These are phyloP conservation scores for Haplosporangium gracile DNA, from an alignment of 192 early-diverging fungal species.

Conservation along the genomic window DNA sequence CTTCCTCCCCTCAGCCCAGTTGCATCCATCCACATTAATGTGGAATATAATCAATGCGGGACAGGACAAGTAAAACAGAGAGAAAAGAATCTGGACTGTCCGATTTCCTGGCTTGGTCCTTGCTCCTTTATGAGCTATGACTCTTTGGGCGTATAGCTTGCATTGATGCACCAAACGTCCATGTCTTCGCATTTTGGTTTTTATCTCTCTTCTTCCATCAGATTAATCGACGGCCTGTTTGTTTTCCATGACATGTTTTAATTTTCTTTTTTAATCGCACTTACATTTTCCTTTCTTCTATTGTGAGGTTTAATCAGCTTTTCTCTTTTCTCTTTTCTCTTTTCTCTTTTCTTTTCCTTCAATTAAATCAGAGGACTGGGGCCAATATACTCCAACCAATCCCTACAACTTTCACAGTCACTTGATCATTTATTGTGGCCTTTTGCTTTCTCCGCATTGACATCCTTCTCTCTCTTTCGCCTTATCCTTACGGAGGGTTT, in stretches of 20 bases:
- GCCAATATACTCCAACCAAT: neutral
- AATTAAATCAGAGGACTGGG: too few relatives aligned
- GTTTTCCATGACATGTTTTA: neutral
- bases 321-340: neutral
- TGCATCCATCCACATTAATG: neutral
- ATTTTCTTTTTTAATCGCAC: neutral
- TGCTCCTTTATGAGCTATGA: neutral
- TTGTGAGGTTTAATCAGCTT: neutral
- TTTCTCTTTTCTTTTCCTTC: neutral
- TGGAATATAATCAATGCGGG: neutral
- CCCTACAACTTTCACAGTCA: neutral
- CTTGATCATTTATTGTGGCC: neutral
- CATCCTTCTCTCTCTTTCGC: neutral
- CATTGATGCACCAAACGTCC: neutral
- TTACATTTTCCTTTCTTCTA: neutral
- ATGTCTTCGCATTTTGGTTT: neutral
- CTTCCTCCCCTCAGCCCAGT: neutral
- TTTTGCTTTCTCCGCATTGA: neutral
- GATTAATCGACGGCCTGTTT: too few relatives aligned
- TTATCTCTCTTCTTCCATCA: neutral
- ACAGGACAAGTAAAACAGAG: neutral
- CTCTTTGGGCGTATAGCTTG: neutral
- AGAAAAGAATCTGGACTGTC: constrained; percentile 1
- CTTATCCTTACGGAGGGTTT: neutral
- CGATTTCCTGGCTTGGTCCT: neutral